These are phyloP conservation scores for Monosporascus ibericus DNA, from an alignment of 2,329 filamentous ascomycete species.

Conservation along the genomic window DNA sequence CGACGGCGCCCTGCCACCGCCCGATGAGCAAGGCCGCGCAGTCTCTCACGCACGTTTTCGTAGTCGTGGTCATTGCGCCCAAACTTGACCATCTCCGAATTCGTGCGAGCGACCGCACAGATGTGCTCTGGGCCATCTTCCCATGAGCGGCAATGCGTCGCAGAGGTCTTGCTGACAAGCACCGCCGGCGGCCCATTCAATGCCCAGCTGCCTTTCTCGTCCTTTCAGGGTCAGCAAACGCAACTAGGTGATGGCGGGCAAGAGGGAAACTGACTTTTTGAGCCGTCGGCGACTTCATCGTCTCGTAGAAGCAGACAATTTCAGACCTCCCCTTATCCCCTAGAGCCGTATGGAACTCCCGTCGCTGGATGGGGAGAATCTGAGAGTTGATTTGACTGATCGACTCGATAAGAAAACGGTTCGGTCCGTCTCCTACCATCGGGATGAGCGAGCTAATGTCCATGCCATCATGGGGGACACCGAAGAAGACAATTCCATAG, in stretches of 20 bases:
- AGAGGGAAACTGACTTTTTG: conserved; percentile 4
- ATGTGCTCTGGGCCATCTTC: conserved; percentile 16
- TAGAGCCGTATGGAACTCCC: conserved; percentile 5
- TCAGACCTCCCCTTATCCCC: conserved; percentile 8
- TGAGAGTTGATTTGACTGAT: conserved; percentile 2
- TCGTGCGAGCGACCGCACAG: conserved; percentile 9
- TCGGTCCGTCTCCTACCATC: conserved; percentile 10
- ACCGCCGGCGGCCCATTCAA: conserved; percentile 15
- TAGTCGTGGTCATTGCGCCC: conserved; percentile 5
- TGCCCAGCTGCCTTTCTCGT: conserved; percentile 12
- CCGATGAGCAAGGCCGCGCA: conserved; percentile 3
- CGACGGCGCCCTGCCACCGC: no score
- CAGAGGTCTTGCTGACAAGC: conserved; percentile 18
- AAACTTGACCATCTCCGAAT: conserved; percentile 22
- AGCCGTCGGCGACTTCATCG: conserved; percentile 17
- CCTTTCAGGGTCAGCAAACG: conserved; percentile 6
- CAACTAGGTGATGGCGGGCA: not conserved
- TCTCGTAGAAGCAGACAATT: conserved; percentile 21
- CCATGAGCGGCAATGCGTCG: conserved; percentile 17
- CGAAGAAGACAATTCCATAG: conserved; percentile 13
- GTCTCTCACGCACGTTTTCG: conserved; percentile 22
- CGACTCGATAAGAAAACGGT: conserved; percentile 5
- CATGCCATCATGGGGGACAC: conserved; percentile 14
- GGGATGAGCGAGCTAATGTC: conserved; percentile 13
- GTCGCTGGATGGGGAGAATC: conserved; percentile 1